Conservation (phyloP, 306 rosid genomes). For the Cicer pinnatifidum region DNA sequence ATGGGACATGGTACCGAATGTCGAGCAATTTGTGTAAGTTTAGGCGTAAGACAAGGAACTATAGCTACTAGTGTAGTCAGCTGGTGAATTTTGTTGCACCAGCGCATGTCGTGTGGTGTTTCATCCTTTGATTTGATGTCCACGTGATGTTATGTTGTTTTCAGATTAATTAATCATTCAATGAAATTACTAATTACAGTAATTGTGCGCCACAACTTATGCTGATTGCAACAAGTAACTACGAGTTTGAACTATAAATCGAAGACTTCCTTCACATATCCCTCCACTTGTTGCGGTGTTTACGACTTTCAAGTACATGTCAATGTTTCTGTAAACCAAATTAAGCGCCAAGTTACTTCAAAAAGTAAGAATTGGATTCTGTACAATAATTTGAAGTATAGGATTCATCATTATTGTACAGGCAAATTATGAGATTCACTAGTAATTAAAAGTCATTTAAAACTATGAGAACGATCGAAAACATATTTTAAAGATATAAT, state of each 20-base stretch:
- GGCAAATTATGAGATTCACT: too few relatives aligned
- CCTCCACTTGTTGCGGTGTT: neutral
- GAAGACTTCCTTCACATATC: neutral
- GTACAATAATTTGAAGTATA: too few relatives aligned
- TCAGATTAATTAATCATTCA: neutral
- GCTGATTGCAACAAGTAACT: constrained; percentile 14
- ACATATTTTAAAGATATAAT: too few relatives aligned
- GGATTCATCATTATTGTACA: too few relatives aligned
- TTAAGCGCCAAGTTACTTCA: too few relatives aligned
- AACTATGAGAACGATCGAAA: too few relatives aligned
- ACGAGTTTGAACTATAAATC: neutral
- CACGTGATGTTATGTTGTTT: constrained; percentile 39
- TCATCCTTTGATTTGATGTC: neutral
- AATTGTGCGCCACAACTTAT: constrained; percentile 6
- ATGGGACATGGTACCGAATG: constrained; percentile 15
- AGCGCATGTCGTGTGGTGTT: neutral
- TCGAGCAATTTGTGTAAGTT: neutral
- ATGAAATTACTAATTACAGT: neutral
- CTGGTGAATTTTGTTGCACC: constrained; percentile 34
- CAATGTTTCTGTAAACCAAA: neutral
- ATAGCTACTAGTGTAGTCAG: neutral
- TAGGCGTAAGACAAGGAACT: constrained; percentile 16
- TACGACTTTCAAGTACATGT: neutral
- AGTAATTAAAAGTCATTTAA: too few relatives aligned
- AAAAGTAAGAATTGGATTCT: too few relatives aligned